These are phyloP conservation scores for Chlorella sorokiniana DNA, from an alignment of 139 green algal genomes.

Conservation along the genomic window DNA sequence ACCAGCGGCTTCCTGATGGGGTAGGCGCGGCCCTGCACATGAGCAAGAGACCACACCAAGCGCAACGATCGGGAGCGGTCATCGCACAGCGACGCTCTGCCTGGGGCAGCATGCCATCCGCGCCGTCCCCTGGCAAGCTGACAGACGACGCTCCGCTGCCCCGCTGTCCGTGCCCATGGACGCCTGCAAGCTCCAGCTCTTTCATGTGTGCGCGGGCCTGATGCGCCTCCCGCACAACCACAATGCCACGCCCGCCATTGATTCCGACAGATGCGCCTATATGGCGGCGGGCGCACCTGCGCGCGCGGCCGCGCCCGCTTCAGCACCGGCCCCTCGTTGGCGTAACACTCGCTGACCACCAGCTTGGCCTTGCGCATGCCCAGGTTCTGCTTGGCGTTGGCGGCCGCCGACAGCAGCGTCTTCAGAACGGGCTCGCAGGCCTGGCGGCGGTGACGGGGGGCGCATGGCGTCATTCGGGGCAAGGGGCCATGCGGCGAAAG, in stretches of 20 bases:
- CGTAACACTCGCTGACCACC: constrained; percentile 81
- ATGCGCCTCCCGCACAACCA: no score
- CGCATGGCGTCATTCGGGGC: no score
- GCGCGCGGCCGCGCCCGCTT: constrained; percentile 84
- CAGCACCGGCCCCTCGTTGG: constrained; percentile 78
- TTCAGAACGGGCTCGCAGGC: constrained; percentile 61
- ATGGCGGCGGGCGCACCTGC: constrained; percentile 44
- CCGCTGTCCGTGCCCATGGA: no score
- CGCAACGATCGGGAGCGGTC: neutral
- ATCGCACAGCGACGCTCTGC: neutral
- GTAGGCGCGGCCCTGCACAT: constrained; percentile 68
- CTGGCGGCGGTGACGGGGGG: no score
- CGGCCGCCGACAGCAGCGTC: constrained; percentile 80
- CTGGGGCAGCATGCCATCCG: no score
- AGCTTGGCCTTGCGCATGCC: constrained; percentile 87
- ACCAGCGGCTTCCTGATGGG: constrained; percentile 81
- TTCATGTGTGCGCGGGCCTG: neutral
- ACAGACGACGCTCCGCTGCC: no score
- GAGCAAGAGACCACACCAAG: neutral
- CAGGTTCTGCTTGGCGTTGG: constrained; percentile 97
- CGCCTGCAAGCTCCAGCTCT: neutral
- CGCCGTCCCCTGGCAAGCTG: no score
- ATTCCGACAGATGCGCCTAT: neutral
- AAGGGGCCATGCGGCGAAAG: no score
- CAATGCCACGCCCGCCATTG: neutral